Evolutionary conservation across 192 early-diverging fungal genomes (phyloP).

Genomic region (Coemansia sp.): DNA sequence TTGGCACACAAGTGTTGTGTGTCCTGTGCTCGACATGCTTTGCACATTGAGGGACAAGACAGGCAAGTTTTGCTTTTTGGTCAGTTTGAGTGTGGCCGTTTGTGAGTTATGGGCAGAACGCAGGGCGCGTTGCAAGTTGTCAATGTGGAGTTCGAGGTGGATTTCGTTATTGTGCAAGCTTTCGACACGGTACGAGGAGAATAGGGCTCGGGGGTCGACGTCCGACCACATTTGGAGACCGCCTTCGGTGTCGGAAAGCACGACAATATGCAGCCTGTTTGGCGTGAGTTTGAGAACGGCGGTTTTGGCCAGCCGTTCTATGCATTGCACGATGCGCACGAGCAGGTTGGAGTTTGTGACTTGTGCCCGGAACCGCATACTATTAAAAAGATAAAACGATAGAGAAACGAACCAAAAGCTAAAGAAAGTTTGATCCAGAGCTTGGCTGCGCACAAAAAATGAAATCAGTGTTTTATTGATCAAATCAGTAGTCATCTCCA

Average conservation of each 20-base stretch:
- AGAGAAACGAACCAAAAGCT: too few relatives aligned
- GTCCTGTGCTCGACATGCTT: conserved; percentile 29
- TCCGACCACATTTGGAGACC: conserved; percentile 75
- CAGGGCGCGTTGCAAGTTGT: conserved; percentile 66
- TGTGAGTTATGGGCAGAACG: conserved; percentile 59
- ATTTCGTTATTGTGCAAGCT: conserved; percentile 70
- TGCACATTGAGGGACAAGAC: conserved; percentile 34
- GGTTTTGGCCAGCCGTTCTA: conserved; percentile 71
- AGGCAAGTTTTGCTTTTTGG: conserved; percentile 53
- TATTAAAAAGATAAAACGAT: neutral
- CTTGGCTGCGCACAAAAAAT: conserved; percentile 12
- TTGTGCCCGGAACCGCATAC: conserved; percentile 4
- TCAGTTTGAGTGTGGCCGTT: conserved; percentile 60
- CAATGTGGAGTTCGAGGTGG: conserved; percentile 66
- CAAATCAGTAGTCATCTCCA: conserved; percentile 67
- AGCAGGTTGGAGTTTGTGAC: conserved; percentile 8
- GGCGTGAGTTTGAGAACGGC: conserved; percentile 68
- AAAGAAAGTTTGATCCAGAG: too few relatives aligned
- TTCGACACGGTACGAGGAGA: conserved; percentile 70
- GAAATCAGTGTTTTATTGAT: neutral
- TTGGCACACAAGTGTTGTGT: conserved; percentile 53
- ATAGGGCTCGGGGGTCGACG: conserved; percentile 55
- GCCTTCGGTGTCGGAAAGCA: conserved; percentile 57
- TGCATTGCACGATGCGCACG: conserved; percentile 49
- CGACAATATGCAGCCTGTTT: conserved; percentile 66